Evolutionary conservation across 257 asterid species (phyloP).

Genomic region (Handroanthus guayacan): DNA sequence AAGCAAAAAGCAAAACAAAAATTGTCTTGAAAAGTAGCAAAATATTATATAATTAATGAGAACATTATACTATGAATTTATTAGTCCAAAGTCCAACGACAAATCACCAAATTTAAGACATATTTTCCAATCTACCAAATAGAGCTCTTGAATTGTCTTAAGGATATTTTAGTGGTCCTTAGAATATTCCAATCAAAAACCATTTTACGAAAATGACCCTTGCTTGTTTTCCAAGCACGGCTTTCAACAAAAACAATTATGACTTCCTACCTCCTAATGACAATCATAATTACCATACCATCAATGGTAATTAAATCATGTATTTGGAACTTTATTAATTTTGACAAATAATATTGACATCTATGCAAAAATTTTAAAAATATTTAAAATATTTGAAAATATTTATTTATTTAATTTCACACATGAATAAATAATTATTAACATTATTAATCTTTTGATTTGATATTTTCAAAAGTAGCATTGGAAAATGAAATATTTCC

Average conservation of each 20-base stretch:
- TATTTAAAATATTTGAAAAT: no score
- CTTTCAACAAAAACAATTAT: constrained; percentile 6
- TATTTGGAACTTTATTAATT: no score
- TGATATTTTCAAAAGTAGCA: not conserved
- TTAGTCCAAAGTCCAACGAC: not conserved
- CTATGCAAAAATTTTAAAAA: no score
- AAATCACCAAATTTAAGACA: not conserved
- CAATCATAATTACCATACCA: not conserved
- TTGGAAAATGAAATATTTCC: not conserved
- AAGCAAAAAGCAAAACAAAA: not conserved
- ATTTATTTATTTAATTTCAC: no score
- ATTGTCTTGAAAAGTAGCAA: not conserved
- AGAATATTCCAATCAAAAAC: constrained; percentile 40
- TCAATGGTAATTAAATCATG: not conserved
- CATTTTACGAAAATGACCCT: constrained; percentile 9
- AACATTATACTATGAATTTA: not conserved
- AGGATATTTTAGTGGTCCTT: not conserved
- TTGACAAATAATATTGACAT: no score
- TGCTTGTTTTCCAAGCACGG: constrained; percentile 32
- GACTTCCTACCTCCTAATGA: not conserved
- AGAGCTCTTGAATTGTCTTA: constrained; percentile 6
- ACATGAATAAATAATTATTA: no score
- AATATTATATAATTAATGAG: not conserved
- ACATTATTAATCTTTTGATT: no score
- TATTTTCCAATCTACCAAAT: constrained; percentile 9